Base-by-base conservation (phyloP, 2,329 filamentous ascomycete genomes). In the Rutstroemia sp. region DNA sequence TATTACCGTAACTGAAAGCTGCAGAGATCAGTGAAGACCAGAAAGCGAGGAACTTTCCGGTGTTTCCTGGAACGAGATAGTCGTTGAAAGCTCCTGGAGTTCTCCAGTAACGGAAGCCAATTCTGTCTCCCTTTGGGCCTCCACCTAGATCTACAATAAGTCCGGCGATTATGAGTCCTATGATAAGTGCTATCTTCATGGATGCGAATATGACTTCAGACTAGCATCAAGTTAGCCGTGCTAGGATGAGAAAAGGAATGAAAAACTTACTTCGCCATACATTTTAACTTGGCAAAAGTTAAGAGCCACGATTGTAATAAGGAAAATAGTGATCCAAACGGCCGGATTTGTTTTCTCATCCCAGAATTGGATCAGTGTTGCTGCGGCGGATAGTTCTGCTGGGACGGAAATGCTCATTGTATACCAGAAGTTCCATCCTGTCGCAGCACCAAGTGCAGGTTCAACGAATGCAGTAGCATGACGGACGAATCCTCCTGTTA, bases 41-140 rank as follows among this genome's bases (percentile, higher is more conserved):
- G 57, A 67, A 67, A 39, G 70, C 69, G 12, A 88, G 75, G 66
- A 90, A 89, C 14, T 77, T 75, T 19, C 85, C 86, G 0, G 74
- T 75, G 79, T 41, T 65, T 78, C 74, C 37, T 18, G 4, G 85
- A 75, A 30, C 87, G 84, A 88, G 79, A 65, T 85, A 82, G 62
- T 86, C 79, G 39, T 84, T 82, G 61, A 87, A 86, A 0, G 85
- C 82, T 0, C 85, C 86, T 0, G 87, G 86, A 30, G 83, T 71
- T 46, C 74, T 79, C 87, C 87, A 91, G 70, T 87, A 88, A 41
- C 75, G 72, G 69, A 89, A 89, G 1, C 87, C 86, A 55, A 82
- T 76, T 8, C 77, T 73, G 18, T 80, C 75, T 0, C 77, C 77
- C 16, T 80, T 80, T 0, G 83, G 79, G 1, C 82, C 76, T 47